Evolutionary conservation across 2,329 filamentous ascomycete species (phyloP).

Genomic region (Botrytis sinoallii): DNA sequence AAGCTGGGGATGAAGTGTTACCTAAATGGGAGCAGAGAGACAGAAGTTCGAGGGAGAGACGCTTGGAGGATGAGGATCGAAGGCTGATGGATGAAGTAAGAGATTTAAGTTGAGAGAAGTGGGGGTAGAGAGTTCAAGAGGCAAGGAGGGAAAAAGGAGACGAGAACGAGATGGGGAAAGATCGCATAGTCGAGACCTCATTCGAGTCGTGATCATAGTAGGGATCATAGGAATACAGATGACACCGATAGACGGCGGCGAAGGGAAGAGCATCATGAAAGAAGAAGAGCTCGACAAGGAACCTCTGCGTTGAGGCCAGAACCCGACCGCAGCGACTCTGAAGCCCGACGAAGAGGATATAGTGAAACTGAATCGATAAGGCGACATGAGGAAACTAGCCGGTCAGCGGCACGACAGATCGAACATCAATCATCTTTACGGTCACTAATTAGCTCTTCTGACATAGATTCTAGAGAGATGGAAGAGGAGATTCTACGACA

Average conservation of each 20-base stretch:
- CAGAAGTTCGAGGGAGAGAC: conserved; percentile 51
- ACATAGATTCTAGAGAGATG: conserved; percentile 73
- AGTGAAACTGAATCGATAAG: conserved; percentile 32
- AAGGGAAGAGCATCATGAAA: conserved; percentile 38
- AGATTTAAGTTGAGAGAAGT: conserved; percentile 56
- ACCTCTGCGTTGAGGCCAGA: conserved; percentile 19
- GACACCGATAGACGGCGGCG: conserved; percentile 34
- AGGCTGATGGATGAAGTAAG: conserved; percentile 35
- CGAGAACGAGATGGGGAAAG: conserved; percentile 32
- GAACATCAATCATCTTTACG: conserved; percentile 88
- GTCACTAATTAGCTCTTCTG: conserved; percentile 77
- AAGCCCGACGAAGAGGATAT: conserved; percentile 30
- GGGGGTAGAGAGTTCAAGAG: conserved; percentile 44
- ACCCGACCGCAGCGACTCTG: conserved; percentile 24
- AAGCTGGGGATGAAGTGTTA: conserved; percentile 75
- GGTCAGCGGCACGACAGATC: conserved; percentile 52
- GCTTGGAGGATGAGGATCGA: conserved; percentile 45
- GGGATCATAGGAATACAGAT: conserved; percentile 31
- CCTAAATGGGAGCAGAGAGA: conserved; percentile 55
- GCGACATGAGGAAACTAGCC: conserved; percentile 32
- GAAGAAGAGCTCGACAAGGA: conserved; percentile 31
- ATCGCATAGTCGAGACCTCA: conserved; percentile 27
- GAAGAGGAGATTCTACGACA: conserved; percentile 86
- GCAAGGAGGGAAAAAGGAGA: conserved; percentile 34
- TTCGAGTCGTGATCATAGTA: conserved; percentile 39